Conservation (phyloP, 331 rosid genomes). For the Malus hybrid region DNA sequence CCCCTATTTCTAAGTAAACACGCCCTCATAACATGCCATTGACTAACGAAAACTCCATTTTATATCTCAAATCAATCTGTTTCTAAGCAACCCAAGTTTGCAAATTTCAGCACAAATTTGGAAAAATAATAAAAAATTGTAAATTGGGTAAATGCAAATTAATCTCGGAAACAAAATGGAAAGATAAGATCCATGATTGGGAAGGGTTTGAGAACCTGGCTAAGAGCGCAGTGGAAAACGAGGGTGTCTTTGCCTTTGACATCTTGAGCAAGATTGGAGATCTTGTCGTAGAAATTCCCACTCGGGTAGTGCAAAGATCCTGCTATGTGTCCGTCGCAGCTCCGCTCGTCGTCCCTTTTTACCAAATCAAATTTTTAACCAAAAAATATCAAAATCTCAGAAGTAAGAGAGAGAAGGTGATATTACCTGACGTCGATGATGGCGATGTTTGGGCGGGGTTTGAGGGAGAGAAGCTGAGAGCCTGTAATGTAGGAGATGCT, state of each 20-base stretch:
- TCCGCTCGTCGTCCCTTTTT: constrained; percentile 76
- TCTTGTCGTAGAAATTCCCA: constrained; percentile 60
- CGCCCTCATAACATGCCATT: not conserved
- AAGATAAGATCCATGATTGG: not conserved
- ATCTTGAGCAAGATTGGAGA: constrained; percentile 57
- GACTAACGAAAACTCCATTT: not conserved
- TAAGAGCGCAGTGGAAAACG: constrained; percentile 83
- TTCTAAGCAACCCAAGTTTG: not conserved
- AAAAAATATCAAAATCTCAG: not conserved
- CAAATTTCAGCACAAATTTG: not conserved
- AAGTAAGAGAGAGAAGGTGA: not conserved
- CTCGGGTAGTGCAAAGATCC: constrained; percentile 88
- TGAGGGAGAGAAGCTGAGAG: constrained; percentile 72
- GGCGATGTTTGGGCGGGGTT: constrained; percentile 59
- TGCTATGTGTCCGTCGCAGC: constrained; percentile 75
- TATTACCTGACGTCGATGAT: constrained; percentile 66
- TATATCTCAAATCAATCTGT: not conserved
- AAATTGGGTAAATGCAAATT: not conserved
- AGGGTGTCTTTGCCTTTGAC: constrained; percentile 75
- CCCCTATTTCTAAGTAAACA: too few relatives aligned
- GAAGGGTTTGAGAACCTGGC: constrained; percentile 44
- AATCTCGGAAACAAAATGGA: not conserved
- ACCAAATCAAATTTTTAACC: not conserved
- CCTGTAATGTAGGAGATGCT: constrained; percentile 65
- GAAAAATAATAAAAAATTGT: not conserved